Base-by-base conservation (phyloP, 805 yeast species). In the Candida sakaeoensis region DNA sequence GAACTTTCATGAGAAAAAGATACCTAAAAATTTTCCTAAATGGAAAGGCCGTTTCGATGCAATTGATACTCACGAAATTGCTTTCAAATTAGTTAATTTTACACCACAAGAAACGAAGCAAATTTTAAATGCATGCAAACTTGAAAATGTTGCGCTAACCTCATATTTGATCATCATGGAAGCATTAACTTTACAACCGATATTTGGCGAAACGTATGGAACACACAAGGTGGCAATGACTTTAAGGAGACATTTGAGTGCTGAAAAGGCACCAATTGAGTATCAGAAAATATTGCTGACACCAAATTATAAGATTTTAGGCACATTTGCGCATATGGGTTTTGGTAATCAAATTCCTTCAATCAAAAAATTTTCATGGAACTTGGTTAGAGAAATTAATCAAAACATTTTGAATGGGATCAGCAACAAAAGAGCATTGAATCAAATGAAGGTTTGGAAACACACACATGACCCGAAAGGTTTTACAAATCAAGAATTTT, bases 301-400 rank as follows among this genome's bases (percentile, higher is more conserved):
- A 22, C 35, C 44, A 8, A 45, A 44, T 14, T 60, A 56, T 40
- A 57, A 55, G 39, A 43, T 61, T 22, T 40, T 64, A 38, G 71
- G 70, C 2, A 55, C 58, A 18, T 50, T 47, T 42, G 67, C 72
- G 3, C 62, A 60, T 40, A 46, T 53, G 33, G 72, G 72, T 0
- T 41, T 61, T 13, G 47, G 57, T 1, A 58, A 61, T 31, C 47
- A 49, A 17, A 35, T 58, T n/a, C 58, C 68, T 0, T 70, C 71
- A 2, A 25, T 59, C 5, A 39, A 39, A 2, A 48, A 52, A 17
- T 61, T 67, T 37, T 47, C 57, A 4, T 67, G 73, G 73, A 61
- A 61, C 5, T 14, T 38, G 1, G 70, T 56, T 1, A 39, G 50
- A 22, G 35, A 38, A 7, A 41, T 62, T n/a, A 51, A 51, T 34